Evolutionary conservation across 345 rosid genomes (phyloP), one percentile per base, ranked within the genome.

Genomic region (Excoecaria cochinchinensis): DNA sequence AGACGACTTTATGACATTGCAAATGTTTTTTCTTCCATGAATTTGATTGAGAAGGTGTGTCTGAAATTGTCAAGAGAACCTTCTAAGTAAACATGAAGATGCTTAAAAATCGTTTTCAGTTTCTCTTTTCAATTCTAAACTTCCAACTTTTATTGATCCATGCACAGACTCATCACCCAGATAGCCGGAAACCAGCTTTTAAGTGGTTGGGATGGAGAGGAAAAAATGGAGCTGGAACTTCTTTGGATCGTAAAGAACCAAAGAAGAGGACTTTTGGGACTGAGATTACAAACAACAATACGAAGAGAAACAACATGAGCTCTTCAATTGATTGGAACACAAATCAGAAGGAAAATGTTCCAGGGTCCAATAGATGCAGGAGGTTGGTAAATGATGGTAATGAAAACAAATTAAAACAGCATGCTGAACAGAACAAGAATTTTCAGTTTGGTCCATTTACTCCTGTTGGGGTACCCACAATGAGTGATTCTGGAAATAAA

Each of bases 1-100:
- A 86, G 98, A 80, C 88, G 97, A 69, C 83, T 91, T 21, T 91
- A 93, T 75, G 98, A 91, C 84, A 89, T 93, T 69, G 98, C 93
- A 61, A 93, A 93, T 82, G 93, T 91, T 70, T 86, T 91, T 74
- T 85, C 97, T 69, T 91, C 94, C 6, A 82, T 91, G 83, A 86
- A 87, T 66, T 74, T 93, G 72, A 91, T 93, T 48, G 93, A 93
- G 69, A 93, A 93, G 98, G 97, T 93, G 85, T 51, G 44, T 5
- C 6, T 16, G 36, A 70, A 25, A 15, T 25, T 31, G 10, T 53
- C 56, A 5, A 53, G 44, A 25, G 36, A 58, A 66, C 10, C 15
- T 75, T 6, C 48, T 58, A 64, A 4, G 16, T 21, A 39, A 46
- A 46, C 48, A 47, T 0, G 21, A 36, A 9, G 24, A 51, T 65